phyloP scores from a whole-genome alignment of 225 moss, liverwort and hornwort genomes.

The Sphagnum contortum region DNA sequence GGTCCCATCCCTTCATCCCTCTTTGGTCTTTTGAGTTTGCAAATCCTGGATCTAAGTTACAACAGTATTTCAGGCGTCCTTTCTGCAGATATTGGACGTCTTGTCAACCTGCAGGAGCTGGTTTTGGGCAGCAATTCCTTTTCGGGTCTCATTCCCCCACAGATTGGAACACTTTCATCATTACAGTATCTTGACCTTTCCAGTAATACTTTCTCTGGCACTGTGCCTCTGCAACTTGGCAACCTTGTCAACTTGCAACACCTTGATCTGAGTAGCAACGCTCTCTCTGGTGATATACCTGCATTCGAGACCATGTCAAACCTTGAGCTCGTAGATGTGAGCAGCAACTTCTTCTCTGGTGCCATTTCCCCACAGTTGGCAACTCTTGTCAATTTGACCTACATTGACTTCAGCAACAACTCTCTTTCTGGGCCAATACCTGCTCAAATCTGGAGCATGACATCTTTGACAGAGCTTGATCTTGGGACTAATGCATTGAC shows the following conservation, averaged over 20 bases:
- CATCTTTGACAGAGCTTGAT: conserved; percentile 42
- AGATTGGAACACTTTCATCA: conserved; percentile 34
- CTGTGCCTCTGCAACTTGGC: conserved; percentile 34
- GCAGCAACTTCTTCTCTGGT: conserved; percentile 28
- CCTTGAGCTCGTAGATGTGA: conserved; percentile 18
- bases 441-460: conserved; percentile 36
- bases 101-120: conserved; percentile 30
- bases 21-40: conserved; percentile 23
- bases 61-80: conserved; percentile 31
- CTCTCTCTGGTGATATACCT: conserved; percentile 37
- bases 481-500: conserved; percentile 37
- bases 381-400: conserved; percentile 22
- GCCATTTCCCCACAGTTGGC: conserved; percentile 44
- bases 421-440: conserved; percentile 48
- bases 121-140: conserved; percentile 49
- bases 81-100: conserved; percentile 27
- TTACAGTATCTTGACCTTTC: conserved; percentile 40
- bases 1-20: conserved; percentile 11
- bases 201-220: conserved; percentile 34
- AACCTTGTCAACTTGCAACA: conserved; percentile 25
- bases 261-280: conserved; percentile 35
- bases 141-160: conserved; percentile 45
- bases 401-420: conserved; percentile 58
- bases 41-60: conserved; percentile 52
- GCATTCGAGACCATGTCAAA: conserved; percentile 10